Percentiles rank a stretch among this genome's conserved stretches.
Evolutionary conservation across 768 basidiomycete species (phyloP).

Genomic region (Trametes sanguinea): DNA sequence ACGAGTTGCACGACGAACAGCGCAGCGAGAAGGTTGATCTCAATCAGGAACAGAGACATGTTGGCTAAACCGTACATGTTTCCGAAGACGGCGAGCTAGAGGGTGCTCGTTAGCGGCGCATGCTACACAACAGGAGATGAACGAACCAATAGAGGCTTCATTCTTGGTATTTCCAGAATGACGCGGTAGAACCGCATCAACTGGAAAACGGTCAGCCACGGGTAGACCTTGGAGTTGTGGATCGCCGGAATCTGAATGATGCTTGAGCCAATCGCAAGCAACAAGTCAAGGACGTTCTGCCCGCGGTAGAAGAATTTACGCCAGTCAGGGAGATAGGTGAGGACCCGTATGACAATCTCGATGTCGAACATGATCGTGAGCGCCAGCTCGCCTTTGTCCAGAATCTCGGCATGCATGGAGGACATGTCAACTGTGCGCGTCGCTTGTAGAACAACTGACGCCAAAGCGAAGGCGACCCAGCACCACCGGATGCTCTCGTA

Average conservation of each 20-base stretch:
- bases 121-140: conserved; percentile 8
- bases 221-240: conserved; percentile 61
- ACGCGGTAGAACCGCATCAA: conserved; percentile 88
- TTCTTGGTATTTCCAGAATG: conserved; percentile 85
- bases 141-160: conserved; percentile 83
- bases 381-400: conserved; percentile 69
- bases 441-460: conserved; percentile 72
- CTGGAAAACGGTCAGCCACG: conserved; percentile 91
- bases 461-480: conserved; percentile 77
- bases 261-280: conserved; percentile 72
- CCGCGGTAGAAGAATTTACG: conserved; percentile 64
- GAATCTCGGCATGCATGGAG: conserved; percentile 44
- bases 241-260: conserved; percentile 87
- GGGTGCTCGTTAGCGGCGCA: background rate
- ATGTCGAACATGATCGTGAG: conserved; percentile 86
- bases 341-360: conserved; percentile 78
- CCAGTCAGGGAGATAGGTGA: conserved; percentile 80
- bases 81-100: conserved; percentile 83
- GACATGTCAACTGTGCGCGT: conserved; percentile 58
- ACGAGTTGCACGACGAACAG: conserved; percentile 83
- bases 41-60: conserved; percentile 87
- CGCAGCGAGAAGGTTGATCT: conserved; percentile 85
- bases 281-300: conserved; percentile 72
- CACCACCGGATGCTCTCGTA: conserved; percentile 64
- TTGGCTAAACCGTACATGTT: conserved; percentile 89